A percentile compares a stretch with the other conserved stretches of the same genome.
Evolutionary conservation across 176 grass and related monocot species (phyloP).

Genomic region (Musa schizocarpa): DNA sequence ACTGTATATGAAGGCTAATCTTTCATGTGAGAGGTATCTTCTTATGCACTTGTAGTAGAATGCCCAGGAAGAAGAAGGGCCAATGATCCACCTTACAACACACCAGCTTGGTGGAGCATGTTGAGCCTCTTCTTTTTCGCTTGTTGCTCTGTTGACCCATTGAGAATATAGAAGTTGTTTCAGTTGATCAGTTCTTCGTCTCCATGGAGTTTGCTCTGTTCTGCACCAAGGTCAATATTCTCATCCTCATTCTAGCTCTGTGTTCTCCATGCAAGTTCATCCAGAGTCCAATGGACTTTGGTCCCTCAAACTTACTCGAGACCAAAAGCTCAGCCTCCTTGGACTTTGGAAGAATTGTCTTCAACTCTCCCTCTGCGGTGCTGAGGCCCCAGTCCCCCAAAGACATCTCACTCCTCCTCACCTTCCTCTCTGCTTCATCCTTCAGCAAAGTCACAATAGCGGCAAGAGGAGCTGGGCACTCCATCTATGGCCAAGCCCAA

Average conservation of each 20-base stretch:
- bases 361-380: constrained; percentile 40
- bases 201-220: constrained; percentile 71
- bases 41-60: not conserved
- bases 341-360: constrained; percentile 60
- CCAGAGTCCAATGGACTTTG: constrained; percentile 63
- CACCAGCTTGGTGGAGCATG: constrained; percentile 1
- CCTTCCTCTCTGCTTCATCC: constrained; percentile 26
- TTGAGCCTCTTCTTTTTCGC: not conserved
- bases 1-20: not conserved
- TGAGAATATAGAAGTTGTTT: not conserved
- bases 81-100: not conserved
- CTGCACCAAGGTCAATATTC: constrained; percentile 21
- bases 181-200: not conserved
- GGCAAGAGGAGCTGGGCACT: constrained; percentile 60
- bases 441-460: constrained; percentile 33
- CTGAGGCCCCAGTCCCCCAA: constrained; percentile 39
- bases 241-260: constrained; percentile 31
- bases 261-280: constrained; percentile 48
- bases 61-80: constrained; percentile 1
- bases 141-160: not conserved
- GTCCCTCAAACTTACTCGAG: constrained; percentile 29
- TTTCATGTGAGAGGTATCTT: not conserved
- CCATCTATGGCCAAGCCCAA: constrained; percentile 73
- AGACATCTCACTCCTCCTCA: constrained; percentile 55
- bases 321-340: constrained; percentile 29